Evolutionary conservation across 345 rosid species (phyloP), one percentile per base, ranked within the genome.

Genomic region (Boechera stricta): DNA sequence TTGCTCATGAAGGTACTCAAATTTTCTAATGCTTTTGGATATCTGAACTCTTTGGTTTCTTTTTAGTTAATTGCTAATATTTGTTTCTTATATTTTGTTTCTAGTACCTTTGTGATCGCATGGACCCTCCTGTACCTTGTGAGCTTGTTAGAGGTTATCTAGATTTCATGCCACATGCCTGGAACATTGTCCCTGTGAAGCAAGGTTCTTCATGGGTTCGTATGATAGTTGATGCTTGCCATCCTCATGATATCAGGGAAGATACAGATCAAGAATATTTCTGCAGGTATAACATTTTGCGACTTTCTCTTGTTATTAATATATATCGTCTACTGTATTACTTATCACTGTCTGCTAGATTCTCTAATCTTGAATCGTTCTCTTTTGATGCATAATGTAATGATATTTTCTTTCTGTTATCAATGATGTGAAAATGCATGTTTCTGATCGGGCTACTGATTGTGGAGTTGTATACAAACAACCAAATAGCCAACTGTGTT

Each of bases 61-160:
- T 7, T 56, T 56, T 58, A 28, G 3, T 10, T 16, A 51, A 55
- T 68, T 56, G 67, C 28, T 69, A 62, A 72, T 44, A 65, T 63
- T 62, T 86, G 69, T 75, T 56, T 62, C 38, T 56, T 54, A 21
- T 36, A 73, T 71, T 71, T 60, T 75, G 78, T 56, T 51, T 79
- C 21, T 77, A 92, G 99, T 92, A 91, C 82, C 88, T 95, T 41
- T 95, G 99, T 68, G 99, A 95, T 59, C 86, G 99, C 52, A 90
- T 92, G 93, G 87, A 88, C 59, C 99, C 98, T 71, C 96, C 98
- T 39, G 72, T 95, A 49, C 97, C 93, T 24, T 95, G 99, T 67
- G 99, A 95, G 87, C 96, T 95, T 86, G 92, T 95, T 49, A 91
- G 99, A 85, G 99, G 99, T 24, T 95, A 95, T 84, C 80, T 92